A percentile compares a stretch with the other conserved stretches of the same genome.
Evolutionary conservation across 306 rosid species (phyloP).

Genomic region (Sindora glabra): DNA sequence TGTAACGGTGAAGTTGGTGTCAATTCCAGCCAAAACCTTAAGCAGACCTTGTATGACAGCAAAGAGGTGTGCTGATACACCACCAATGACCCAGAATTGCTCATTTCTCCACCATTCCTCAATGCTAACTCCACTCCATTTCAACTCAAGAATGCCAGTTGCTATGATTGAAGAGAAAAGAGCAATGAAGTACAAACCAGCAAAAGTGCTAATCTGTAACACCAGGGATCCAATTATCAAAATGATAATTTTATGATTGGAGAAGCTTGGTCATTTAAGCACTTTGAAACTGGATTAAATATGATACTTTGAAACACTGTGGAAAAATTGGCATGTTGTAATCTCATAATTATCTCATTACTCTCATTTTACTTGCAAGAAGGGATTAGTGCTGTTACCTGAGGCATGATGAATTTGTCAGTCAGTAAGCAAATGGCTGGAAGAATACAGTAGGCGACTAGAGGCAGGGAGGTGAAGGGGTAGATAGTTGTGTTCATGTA

Average conservation of each 20-base stretch:
- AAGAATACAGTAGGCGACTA: constrained; percentile 78
- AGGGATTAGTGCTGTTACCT: constrained; percentile 39
- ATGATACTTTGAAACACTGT: too few species aligned
- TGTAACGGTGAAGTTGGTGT: constrained; percentile 85
- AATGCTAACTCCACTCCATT: constrained; percentile 97
- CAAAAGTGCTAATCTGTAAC: constrained; percentile 89
- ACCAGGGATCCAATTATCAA: constrained; percentile 14
- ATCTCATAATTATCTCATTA: neutral
- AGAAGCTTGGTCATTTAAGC: too few species aligned
- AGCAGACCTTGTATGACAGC: constrained; percentile 92
- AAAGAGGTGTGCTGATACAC: constrained; percentile 83
- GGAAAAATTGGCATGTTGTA: neutral
- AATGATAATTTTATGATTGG: neutral
- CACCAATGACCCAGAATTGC: constrained; percentile 98
- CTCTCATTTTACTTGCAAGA: neutral
- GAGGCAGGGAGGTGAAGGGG: constrained; percentile 93
- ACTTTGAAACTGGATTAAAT: neutral
- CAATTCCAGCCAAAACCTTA: constrained; percentile 82
- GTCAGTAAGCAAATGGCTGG: constrained; percentile 97
- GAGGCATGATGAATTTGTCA: constrained; percentile 95
- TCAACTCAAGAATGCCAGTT: constrained; percentile 88
- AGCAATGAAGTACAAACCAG: constrained; percentile 73
- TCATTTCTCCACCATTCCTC: constrained; percentile 99
- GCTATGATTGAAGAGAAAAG: constrained; percentile 77
- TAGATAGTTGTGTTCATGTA: constrained; percentile 90